Conservation (phyloP, 1,139 yeast species). For the Suhomyces bokatorum region DNA sequence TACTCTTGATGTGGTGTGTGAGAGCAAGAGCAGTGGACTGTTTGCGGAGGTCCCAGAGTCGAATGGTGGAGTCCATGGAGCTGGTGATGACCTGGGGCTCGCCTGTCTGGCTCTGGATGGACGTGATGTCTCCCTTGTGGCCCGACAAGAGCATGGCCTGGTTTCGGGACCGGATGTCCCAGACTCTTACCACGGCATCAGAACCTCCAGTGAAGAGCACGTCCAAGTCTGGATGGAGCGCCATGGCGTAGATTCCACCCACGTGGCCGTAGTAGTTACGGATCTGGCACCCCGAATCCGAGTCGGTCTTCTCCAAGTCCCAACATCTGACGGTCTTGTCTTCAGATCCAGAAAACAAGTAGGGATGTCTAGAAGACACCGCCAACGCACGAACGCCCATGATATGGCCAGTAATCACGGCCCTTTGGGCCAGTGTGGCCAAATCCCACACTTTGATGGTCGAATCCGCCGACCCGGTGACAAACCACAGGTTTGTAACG, state of each 20-base stretch:
- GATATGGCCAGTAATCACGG: constrained; percentile 86
- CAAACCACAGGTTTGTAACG: constrained; percentile 81
- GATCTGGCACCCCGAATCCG: constrained; percentile 52
- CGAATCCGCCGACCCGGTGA: constrained; percentile 85
- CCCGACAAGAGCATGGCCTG: constrained; percentile 81
- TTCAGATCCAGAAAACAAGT: constrained; percentile 88
- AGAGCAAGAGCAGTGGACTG: constrained; percentile 50
- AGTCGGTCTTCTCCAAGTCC: constrained; percentile 87
- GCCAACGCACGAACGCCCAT: constrained; percentile 83
- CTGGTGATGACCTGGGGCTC: constrained; percentile 88
- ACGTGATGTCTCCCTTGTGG: constrained; percentile 73
- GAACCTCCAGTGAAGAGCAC: constrained; percentile 88
- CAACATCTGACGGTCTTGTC: constrained; percentile 95
- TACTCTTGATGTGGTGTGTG: constrained; percentile 83
- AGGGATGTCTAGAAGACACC: constrained; percentile 76
- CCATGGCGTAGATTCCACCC: constrained; percentile 83
- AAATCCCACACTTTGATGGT: constrained; percentile 93
- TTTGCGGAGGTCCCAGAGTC: constrained; percentile 75
- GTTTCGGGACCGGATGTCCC: constrained; percentile 87
- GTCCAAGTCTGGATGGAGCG: constrained; percentile 84
- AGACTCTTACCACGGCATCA: constrained; percentile 81
- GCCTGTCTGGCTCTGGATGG: constrained; percentile 62
- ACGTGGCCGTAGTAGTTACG: constrained; percentile 93
- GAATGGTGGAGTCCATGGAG: constrained; percentile 80
- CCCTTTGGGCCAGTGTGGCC: constrained; percentile 65